Evolutionary conservation across 2,329 filamentous ascomycete genomes (phyloP), one percentile per base, ranked within the genome.

Genomic region (Alternaria sp.): DNA sequence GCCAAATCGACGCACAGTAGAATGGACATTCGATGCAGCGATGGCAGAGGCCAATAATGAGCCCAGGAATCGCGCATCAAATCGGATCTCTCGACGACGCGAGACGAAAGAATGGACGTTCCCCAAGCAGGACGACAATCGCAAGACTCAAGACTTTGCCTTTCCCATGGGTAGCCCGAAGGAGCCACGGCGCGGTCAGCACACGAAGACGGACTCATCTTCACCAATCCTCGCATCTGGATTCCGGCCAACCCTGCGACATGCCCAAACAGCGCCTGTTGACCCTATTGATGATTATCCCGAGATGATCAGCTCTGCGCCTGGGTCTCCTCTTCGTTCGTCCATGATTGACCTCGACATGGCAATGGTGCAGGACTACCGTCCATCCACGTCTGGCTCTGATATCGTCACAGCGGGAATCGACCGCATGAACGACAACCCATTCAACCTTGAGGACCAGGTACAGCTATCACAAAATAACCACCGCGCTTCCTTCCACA

Each of bases 401-500:
- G 72, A 75, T 45, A 75, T 79, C 1, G 74, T 78, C 60, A 79
- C 67, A 60, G 78, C 73, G 15, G 72, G 71, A 50, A 81, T 78
- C 18, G 81, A 83, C 55, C 75, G 78, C 20, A 79, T 80, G 43
- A 82, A 78, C 56, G 82, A 82, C 5, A 82, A 85, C 59, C 83
- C 83, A 1, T 85, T 85, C 67, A 83, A 85, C 68, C 79, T 85
- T 7, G 84, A 85, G 66, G 82, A 85, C 55, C 79, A 81, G 58
- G 74, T 81, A 9, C 73, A 79, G 30, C 71, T 80, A 11, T 78
- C 78, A 0, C 68, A 79, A 30, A 78, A 75, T 47, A 80, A 78
- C 58, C 77, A 80, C 50, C 78, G 79, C 28, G 73, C 75, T 21
- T 80, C 77, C 0, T 79, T 77, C 54, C 79, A 81, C 55, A 78